Conservation (phyloP, 2,329 filamentous ascomycete genomes). For the Nannizziopsis barbatae region DNA sequence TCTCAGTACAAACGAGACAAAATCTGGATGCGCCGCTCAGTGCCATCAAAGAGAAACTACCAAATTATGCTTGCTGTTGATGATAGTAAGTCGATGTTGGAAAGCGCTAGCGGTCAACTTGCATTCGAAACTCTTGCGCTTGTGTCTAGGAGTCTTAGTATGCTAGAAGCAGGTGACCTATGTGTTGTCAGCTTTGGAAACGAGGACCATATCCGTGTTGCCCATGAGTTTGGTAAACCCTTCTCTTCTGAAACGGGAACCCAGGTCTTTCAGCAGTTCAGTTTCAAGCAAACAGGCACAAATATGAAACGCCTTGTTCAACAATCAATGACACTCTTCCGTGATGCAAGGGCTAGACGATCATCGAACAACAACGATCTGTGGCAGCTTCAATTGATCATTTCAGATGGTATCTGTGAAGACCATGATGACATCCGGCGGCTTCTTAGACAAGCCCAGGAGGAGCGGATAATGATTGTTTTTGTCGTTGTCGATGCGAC, state of each 20-base stretch:
- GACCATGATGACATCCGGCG: slow-evolving; percentile 74
- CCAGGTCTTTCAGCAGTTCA: slow-evolving; percentile 73
- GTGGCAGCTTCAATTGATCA: slow-evolving; percentile 88
- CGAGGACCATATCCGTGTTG: slow-evolving; percentile 58
- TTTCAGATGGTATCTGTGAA: slow-evolving; percentile 88
- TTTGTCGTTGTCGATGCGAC: slow-evolving; percentile 85
- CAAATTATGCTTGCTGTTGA: slow-evolving; percentile 97
- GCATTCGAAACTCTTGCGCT: slow-evolving; percentile 92
- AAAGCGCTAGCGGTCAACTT: slow-evolving; percentile 61
- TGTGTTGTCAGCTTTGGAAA: slow-evolving; percentile 82
- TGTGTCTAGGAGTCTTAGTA: slow-evolving; percentile 71
- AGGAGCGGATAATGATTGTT: slow-evolving; percentile 94
- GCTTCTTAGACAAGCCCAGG: slow-evolving; percentile 74
- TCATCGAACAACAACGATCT: slow-evolving; percentile 54
- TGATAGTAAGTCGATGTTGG: slow-evolving; percentile 88
- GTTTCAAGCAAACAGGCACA: slow-evolving; percentile 74
- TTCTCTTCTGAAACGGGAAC: slow-evolving; percentile 73
- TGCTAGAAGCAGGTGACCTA: slow-evolving; percentile 93
- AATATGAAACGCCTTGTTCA: slow-evolving; percentile 71
- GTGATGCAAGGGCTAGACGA: slow-evolving; percentile 56
- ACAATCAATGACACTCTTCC: slow-evolving; percentile 70
- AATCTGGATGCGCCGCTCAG: slow-evolving; percentile 94
- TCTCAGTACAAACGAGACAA: slow-evolving; percentile 98
- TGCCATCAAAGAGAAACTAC: slow-evolving; percentile 88
- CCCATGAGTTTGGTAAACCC: slow-evolving; percentile 72